Conservation (phyloP, 371 early-diverging fungal genomes). For the Mucor sp. region DNA sequence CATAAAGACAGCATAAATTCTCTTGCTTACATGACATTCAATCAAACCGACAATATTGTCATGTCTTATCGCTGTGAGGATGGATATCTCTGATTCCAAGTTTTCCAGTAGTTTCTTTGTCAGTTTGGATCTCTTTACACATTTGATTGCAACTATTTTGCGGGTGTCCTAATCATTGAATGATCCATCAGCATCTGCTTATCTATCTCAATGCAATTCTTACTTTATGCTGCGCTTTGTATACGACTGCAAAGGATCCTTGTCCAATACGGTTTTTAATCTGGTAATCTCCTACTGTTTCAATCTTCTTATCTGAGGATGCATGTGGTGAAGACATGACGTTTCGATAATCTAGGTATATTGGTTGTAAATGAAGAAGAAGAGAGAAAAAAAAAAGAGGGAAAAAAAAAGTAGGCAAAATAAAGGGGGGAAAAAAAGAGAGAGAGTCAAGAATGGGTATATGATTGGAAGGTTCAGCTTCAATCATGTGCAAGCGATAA, state of each 20-base stretch:
- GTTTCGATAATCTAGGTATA: neutral
- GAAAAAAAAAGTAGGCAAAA: neutral
- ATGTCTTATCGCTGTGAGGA: slow-evolving; percentile 83
- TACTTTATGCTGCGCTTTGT: slow-evolving; percentile 77
- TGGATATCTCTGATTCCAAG: slow-evolving; percentile 90
- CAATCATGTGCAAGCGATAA: slow-evolving; percentile 2
- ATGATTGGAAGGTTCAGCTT: neutral
- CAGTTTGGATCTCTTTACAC: slow-evolving; percentile 82
- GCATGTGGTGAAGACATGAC: slow-evolving; percentile 8
- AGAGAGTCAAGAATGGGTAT: neutral
- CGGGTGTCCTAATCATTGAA: slow-evolving; percentile 49
- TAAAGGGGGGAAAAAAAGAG: neutral
- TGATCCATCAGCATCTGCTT: neutral
- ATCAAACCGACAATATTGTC: slow-evolving; percentile 85
- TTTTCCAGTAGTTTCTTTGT: slow-evolving; percentile 88
- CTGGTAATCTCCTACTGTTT: slow-evolving; percentile 64
- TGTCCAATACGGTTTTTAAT: slow-evolving; percentile 82
- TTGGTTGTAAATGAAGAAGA: neutral
- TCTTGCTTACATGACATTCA: slow-evolving; percentile 67
- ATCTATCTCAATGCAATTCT: neutral
- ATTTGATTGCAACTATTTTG: slow-evolving; percentile 85
- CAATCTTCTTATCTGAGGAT: slow-evolving; percentile 9
- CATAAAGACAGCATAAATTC: neutral
- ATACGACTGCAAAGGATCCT: slow-evolving; percentile 96
- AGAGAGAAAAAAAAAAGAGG: neutral